phyloP scores from a whole-genome alignment of 2,329 filamentous ascomycete species.

The Penicillium thymicola region DNA sequence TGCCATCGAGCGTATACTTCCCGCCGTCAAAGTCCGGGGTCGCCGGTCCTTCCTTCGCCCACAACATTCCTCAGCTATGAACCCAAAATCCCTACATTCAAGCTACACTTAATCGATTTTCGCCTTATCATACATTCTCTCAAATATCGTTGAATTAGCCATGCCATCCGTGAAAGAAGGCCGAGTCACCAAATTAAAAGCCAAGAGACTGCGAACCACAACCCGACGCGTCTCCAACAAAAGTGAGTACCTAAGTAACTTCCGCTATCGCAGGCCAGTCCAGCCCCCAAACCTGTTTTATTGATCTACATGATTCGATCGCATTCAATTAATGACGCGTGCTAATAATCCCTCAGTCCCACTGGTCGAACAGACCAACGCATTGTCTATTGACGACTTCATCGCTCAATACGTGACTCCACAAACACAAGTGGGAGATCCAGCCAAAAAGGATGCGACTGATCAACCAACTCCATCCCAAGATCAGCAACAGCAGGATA shows the following conservation, averaged over 20 bases:
- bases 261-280: background rate
- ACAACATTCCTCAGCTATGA: background rate
- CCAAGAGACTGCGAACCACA: slow-evolving; percentile 6
- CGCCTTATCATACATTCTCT: slow-evolving; percentile 2
- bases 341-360: slow-evolving; percentile 17
- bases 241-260: slow-evolving; percentile 19
- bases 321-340: slow-evolving; percentile 2
- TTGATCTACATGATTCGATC: background rate
- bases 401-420: slow-evolving; percentile 32
- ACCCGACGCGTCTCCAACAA: slow-evolving; percentile 18
- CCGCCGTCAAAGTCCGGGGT: background rate
- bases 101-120: background rate
- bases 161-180: slow-evolving; percentile 20
- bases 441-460: slow-evolving; percentile 5
- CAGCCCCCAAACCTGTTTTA: background rate
- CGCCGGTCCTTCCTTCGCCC: background rate
- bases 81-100: background rate
- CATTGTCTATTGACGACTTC: slow-evolving; percentile 40
- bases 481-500: slow-evolving; percentile 1
- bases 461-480: background rate
- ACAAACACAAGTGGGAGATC: slow-evolving; percentile 4
- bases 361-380: slow-evolving; percentile 45
- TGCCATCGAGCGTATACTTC: background rate
- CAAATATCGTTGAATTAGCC: fast-evolving
- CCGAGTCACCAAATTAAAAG: slow-evolving; percentile 24